Evolutionary conservation across 2,329 filamentous ascomycete species (phyloP), one percentile per base, ranked within the genome.

Genomic region (Periconia sp.): DNA sequence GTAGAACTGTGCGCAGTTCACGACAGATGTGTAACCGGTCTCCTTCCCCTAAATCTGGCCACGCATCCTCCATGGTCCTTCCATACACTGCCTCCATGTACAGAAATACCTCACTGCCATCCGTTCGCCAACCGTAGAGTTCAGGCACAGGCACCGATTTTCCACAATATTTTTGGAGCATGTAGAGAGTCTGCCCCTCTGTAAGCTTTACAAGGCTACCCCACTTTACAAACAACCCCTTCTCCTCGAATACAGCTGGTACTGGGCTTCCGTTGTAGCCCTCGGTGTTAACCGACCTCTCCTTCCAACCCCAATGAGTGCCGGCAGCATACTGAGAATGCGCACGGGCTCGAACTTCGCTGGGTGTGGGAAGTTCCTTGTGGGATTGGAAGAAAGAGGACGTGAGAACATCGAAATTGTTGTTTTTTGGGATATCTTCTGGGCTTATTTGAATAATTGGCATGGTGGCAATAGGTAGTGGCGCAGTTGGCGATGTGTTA

Each of bases 81-180:
- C 64, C 69, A 27, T 60, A 10, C n/a, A 72, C 47, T 46, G 62
- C 56, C 50, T 74, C 63, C 69, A 73, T 74, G 48, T 72, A 74
- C 45, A 74, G 64, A 50, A 63, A 73, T 7, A 50, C 56, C 23
- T 66, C 49, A n/a, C 55, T 47, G 8, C 63, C 61, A 74, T 23
- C 72, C 63, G 52, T 71, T 73, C 51, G 18, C 64, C 62, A 75
- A 10, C 72, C 70, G 53, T 71, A 75, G 19, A 76, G 54, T 53
- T 75, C 70, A 13, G 72, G 73, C 33, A 74, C 71, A 8, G 71
- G 71, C 17, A 74, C 62, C 47, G 50, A 8, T 23, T 58, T 57
- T 27, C 52, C 35, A 7, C 73, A 52, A 19, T 57, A 37, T 15
- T 49, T 47, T 37, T 53, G 48, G 47, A 73, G 47, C 14, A 58